Evolutionary conservation across 805 yeast genomes (phyloP), one percentile per base, ranked within the genome.

Genomic region (Lachancea nothofagi): DNA sequence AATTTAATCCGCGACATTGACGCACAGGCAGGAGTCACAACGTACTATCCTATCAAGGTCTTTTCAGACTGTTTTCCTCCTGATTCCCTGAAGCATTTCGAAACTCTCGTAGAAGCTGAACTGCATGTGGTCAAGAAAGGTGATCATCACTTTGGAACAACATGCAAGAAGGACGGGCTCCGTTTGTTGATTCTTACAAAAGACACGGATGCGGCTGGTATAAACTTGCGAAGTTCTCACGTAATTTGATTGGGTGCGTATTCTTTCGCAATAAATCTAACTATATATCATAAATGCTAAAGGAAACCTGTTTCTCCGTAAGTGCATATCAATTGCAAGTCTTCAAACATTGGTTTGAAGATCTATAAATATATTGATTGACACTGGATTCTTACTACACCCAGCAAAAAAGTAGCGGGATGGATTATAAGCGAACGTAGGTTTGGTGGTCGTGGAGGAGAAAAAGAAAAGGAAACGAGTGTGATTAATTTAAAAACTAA

Each of bases 1-100:
- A 50, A 50, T 35, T 28, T 47, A 7, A 38, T 35, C 15, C 29
- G 34, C 10, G 44, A 42, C 9, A 29, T 18, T 1, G 24, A 28
- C 9, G 21, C 34, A 2, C 7, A 25, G 13, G 14, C 33, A 17
- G 29, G 13, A 3, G 8, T 29, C 22, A 18, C 25, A 13, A 29
- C 33, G 4, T 42, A 40, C 13, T 37, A 43, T 24, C 50, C 51
- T 8, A 29, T 46, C 10, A 42, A 26, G 17, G 24, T 18, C 14
- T 30, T 41, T 34, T 19, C 18, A 7, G 26, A 41, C 8, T 37
- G 36, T 17, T 37, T 38, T 13, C 33, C 38, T 2, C 12, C 24
- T 3, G 28, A 21, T 8, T 14, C 32, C 6, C 29, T 27, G 23
- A 24, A 30, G 6, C 40, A 45, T 5, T 15, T 31, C 18, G 12